These are phyloP conservation scores for Metschnikowia orientalis DNA, from an alignment of 805 yeast genomes.

Conservation along the genomic window DNA sequence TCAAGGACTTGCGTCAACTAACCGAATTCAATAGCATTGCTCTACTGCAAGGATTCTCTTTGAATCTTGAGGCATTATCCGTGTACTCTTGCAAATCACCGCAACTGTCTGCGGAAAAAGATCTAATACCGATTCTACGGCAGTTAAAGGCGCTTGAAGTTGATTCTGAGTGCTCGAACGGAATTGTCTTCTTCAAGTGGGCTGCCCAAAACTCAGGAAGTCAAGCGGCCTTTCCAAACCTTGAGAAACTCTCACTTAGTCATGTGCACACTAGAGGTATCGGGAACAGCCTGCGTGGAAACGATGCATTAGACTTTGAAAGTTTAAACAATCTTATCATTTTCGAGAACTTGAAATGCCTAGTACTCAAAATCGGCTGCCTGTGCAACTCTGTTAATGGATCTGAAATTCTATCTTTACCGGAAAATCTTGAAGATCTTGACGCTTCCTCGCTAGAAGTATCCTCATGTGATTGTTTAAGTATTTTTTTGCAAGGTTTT, in stretches of 20 bases:
- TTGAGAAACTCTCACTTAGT: neutral
- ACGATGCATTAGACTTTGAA: no score
- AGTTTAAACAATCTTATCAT: no score
- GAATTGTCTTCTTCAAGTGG: neutral
- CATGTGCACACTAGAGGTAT: constrained; percentile 2
- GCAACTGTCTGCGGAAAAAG: neutral
- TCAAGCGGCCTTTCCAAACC: neutral
- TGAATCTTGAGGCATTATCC: neutral
- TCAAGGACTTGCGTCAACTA: neutral
- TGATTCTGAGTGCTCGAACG: neutral
- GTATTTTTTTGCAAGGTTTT: neutral
- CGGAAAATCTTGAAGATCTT: no score
- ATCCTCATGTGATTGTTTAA: neutral
- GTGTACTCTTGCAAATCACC: neutral
- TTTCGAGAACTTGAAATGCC: neutral
- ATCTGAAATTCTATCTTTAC: no score
- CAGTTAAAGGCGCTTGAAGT: neutral
- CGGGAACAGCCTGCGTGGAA: no score
- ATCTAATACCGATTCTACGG: neutral
- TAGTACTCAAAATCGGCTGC: constrained; percentile 1
- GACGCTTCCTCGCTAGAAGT: no score
- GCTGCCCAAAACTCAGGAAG: neutral
- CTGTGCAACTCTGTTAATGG: no score
- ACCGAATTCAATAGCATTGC: neutral
- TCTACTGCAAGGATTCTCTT: neutral